phyloP scores from a whole-genome alignment of 2,329 filamentous ascomycete species.

The Orbilia oligospora region DNA sequence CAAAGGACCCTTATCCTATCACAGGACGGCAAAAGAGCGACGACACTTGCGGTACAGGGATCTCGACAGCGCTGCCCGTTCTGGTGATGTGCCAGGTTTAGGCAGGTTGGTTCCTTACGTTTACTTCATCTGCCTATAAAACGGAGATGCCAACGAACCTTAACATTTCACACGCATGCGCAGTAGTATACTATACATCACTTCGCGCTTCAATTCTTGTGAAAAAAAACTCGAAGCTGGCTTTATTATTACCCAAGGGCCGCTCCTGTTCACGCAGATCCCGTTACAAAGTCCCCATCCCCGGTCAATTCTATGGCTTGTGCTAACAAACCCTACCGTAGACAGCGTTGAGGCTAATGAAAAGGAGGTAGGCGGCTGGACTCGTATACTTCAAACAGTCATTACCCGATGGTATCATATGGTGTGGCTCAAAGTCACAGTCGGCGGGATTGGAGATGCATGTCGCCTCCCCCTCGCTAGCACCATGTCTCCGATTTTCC shows the following conservation, averaged over 20 bases:
- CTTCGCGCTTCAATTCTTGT: constrained; percentile 8
- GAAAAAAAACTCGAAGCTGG: background rate
- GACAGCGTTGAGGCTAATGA: constrained; percentile 48
- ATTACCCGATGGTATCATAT: constrained; percentile 37
- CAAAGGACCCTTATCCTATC: constrained; percentile 27
- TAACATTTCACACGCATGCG: too few species aligned
- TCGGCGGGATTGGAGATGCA: constrained; percentile 22
- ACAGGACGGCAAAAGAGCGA: constrained; percentile 34
- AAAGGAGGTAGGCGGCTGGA: constrained; percentile 48
- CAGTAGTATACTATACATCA: background rate
- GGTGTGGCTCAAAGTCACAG: constrained; percentile 42
- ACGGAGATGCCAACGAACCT: constrained; percentile 7
- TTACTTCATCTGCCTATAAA: constrained; percentile 29
- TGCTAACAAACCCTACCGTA: background rate
- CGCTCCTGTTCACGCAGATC: constrained; percentile 36
- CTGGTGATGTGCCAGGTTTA: constrained; percentile 13
- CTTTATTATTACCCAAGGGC: constrained; percentile 32
- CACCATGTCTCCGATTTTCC: constrained; percentile 22
- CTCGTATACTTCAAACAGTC: constrained; percentile 56
- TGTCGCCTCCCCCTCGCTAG: background rate
- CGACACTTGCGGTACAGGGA: constrained; percentile 35
- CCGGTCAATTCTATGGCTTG: constrained; percentile 24
- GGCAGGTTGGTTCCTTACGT: constrained; percentile 34
- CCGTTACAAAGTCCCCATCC: constrained; percentile 33
- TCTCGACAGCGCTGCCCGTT: constrained; percentile 25